Base-by-base conservation (phyloP, 805 yeast genomes). In the Teunomyces panamensis region DNA sequence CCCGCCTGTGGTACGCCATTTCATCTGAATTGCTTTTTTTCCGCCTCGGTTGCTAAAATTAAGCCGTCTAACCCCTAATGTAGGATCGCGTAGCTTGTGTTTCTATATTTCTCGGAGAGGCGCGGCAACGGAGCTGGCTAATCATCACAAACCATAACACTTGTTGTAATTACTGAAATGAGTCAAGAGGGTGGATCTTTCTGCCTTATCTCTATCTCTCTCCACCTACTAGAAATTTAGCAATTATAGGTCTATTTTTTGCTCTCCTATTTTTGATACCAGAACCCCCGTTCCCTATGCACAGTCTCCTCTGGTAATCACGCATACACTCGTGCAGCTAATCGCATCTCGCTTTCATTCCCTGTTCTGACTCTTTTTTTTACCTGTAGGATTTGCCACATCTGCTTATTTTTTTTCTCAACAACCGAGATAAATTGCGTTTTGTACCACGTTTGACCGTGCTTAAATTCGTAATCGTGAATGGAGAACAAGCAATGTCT, bases 41-140 rank as follows among this genome's bases (percentile, higher is more conserved):
- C 41, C 41, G 41, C 41, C 41, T 37, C 41, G 41, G 41, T 37
- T 37, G 41, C 30, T 37, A 37, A 37, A 37, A 37, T 20, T 37
- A 37, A 37, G 41, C 27, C 41, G 41, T 37, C 41, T 37, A 37
- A 26, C 41, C 41, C 41, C 41, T 37, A 37, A 37, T 11, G 27
- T 17, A 37, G 27, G 30, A 24, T 20, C 41, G 41, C 41, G 41
- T 37, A n/a, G 30, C 16, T 35, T 13, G 34, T 32, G 34, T 32
- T 32, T 32, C 17, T 11, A 32, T 30, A 30, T 32, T 11, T 30
- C 34, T 32, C 34, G 34, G 34, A 16, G 34, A 32, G n/a, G 34
- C 34, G 34, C 34, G 34, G 16, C 34, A 16, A 13, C 11, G 14
- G 16, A 13, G 34, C 34, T 32, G 34, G 34, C 7, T 32, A 9